Evolutionary conservation across 202 grass and related monocot species (phyloP).

Genomic region (Setaria italica): DNA sequence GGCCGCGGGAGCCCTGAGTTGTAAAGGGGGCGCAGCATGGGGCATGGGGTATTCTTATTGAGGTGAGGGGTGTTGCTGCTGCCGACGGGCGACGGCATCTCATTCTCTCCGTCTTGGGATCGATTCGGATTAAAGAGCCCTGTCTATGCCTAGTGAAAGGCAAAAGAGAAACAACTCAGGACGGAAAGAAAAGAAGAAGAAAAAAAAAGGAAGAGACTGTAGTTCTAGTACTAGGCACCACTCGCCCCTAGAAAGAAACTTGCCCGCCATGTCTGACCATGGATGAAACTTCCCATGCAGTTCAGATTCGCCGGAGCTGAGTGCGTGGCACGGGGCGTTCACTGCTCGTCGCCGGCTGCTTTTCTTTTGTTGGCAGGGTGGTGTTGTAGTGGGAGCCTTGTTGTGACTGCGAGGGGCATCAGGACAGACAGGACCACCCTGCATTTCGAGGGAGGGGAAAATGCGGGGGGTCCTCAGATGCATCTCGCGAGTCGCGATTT

Average conservation of each 20-base stretch:
- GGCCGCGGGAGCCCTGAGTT: conserved; percentile 37
- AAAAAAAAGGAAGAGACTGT: background rate
- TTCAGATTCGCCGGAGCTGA: conserved; percentile 18
- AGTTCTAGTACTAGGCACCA: background rate
- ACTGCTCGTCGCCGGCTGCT: background rate
- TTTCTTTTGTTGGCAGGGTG: background rate
- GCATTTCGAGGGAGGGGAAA: background rate
- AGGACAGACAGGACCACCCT: conserved; percentile 1
- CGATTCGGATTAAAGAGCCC: conserved; percentile 50
- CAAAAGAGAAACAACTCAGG: conserved; percentile 32
- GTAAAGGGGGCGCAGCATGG: conserved; percentile 53
- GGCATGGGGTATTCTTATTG: background rate
- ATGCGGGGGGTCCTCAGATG: conserved; percentile 15
- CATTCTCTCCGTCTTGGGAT: conserved; percentile 40
- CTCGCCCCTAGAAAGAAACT: conserved; percentile 26
- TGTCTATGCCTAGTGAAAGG: conserved; percentile 51
- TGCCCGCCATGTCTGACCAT: background rate
- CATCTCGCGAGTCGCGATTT: background rate
- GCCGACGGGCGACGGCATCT: conserved; percentile 44
- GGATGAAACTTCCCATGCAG: conserved; percentile 31
- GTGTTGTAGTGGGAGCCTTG: conserved; percentile 1
- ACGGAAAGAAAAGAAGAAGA: background rate
- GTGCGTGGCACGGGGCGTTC: conserved; percentile 34
- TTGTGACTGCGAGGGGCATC: background rate
- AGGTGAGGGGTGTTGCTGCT: background rate